Conservation (phyloP, 306 rosid species). For the Trifolium subterraneum region DNA sequence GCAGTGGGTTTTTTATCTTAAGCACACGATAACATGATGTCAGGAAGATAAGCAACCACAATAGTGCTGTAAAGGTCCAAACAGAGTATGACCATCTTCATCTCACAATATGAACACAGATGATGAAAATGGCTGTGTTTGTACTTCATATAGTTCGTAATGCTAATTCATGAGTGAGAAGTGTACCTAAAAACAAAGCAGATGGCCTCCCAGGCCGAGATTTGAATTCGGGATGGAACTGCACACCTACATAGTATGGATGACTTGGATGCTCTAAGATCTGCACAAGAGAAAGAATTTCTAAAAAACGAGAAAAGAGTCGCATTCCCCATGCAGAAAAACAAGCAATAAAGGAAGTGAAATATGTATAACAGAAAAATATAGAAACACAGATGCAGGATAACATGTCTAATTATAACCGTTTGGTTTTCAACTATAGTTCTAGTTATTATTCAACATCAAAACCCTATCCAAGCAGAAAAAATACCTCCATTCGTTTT, state of each 20-base stretch:
- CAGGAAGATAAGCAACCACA: slow-evolving; percentile 20
- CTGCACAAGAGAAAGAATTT: slow-evolving; percentile 58
- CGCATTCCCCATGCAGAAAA: slow-evolving; percentile 21
- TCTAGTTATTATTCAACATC: slow-evolving; percentile 25
- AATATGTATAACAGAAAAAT: slow-evolving; percentile 4
- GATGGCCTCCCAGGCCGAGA: slow-evolving; percentile 94
- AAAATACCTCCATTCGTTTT: slow-evolving; percentile 95
- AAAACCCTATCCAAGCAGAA: slow-evolving; percentile 33
- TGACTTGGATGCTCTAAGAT: slow-evolving; percentile 90
- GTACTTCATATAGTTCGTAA: neutral
- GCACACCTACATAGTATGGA: slow-evolving; percentile 91
- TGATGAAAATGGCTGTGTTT: slow-evolving; percentile 5
- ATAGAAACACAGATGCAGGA: slow-evolving; percentile 15
- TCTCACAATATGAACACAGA: slow-evolving; percentile 23
- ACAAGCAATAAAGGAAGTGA: slow-evolving; percentile 21
- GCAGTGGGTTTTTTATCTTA: slow-evolving; percentile 15
- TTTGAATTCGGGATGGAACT: slow-evolving; percentile 98
- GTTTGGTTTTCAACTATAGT: slow-evolving; percentile 36
- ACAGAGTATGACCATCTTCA: slow-evolving; percentile 7
- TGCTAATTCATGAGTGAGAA: slow-evolving; percentile 1
- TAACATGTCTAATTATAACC: slow-evolving; percentile 30
- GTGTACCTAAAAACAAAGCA: slow-evolving; percentile 81
- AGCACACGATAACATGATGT: slow-evolving; percentile 11
- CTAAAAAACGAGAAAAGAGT: slow-evolving; percentile 27
- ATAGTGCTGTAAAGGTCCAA: slow-evolving; percentile 2